Evolutionary conservation across 495 filamentous ascomycete species (phyloP).

Genomic region (Tuber umbilicatum): DNA sequence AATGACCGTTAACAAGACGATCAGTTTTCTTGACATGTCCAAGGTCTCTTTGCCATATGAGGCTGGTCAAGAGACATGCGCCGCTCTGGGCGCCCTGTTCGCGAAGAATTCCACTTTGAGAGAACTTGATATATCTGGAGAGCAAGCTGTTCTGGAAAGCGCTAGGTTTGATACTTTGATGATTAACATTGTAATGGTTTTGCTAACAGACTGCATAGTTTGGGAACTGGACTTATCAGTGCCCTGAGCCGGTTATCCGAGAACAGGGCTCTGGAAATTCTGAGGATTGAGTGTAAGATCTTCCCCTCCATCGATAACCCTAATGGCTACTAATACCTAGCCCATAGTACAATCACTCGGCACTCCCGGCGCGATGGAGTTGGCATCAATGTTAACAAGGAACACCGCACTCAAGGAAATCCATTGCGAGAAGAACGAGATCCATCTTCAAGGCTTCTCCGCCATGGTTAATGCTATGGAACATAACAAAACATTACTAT

Average conservation of each 20-base stretch:
- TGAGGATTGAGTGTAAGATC: constrained; percentile 63
- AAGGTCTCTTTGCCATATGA: constrained; percentile 79
- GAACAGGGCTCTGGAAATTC: constrained; percentile 66
- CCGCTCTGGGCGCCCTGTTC: constrained; percentile 67
- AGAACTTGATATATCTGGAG: constrained; percentile 80
- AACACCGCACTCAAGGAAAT: constrained; percentile 62
- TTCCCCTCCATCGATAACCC: background rate
- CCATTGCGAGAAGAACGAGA: constrained; percentile 71
- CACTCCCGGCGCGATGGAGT: constrained; percentile 58
- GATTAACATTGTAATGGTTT: background rate
- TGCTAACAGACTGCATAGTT: constrained; percentile 34
- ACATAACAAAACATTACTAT: constrained; percentile 59
- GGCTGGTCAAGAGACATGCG: constrained; percentile 65
- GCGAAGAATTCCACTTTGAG: constrained; percentile 68
- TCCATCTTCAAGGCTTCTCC: constrained; percentile 70
- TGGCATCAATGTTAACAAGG: constrained; percentile 67
- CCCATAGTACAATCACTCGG: constrained; percentile 41
- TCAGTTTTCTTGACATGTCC: constrained; percentile 76
- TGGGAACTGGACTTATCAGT: constrained; percentile 73
- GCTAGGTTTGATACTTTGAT: constrained; percentile 47
- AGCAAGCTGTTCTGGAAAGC: constrained; percentile 79
- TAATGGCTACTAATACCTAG: constrained; percentile 15
- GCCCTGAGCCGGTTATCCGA: constrained; percentile 68
- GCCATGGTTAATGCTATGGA: constrained; percentile 67
- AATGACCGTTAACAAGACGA: constrained; percentile 63